These are phyloP conservation scores for Alternaria dauci DNA, from an alignment of 2,329 filamentous ascomycete genomes.

Conservation along the genomic window DNA sequence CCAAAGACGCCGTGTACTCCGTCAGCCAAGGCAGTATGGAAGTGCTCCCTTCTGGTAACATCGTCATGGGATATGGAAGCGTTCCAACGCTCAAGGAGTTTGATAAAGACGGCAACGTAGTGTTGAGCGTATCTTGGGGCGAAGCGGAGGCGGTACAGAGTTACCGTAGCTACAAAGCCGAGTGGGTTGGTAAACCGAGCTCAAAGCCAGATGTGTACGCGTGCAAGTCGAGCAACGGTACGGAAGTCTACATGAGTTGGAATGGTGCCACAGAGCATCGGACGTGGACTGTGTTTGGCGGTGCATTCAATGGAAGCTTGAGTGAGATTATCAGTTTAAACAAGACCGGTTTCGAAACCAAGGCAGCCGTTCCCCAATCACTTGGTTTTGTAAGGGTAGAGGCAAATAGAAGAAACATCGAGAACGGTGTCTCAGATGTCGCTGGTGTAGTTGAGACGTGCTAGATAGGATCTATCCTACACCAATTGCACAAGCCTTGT, in stretches of 20 bases:
- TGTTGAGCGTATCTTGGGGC: conserved; percentile 15
- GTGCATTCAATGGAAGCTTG: background rate
- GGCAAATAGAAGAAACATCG: background rate
- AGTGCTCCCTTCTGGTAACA: conserved; percentile 6
- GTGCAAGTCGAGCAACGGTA: conserved; percentile 3
- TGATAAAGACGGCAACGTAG: conserved; percentile 8
- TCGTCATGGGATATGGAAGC: conserved; percentile 15
- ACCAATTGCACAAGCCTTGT: background rate
- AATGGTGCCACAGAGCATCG: conserved; percentile 18
- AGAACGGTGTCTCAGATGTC: background rate
- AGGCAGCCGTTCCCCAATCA: background rate
- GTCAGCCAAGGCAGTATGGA: conserved; percentile 11
- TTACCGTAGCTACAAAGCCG: conserved; percentile 16
- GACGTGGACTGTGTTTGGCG: conserved; percentile 8
- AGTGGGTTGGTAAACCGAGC: conserved; percentile 18
- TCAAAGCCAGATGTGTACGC: conserved; percentile 13
- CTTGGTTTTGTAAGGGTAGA: background rate
- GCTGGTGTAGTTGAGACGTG: background rate
- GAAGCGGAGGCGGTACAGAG: conserved; percentile 11
- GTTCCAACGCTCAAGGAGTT: conserved; percentile 14
- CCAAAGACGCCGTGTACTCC: background rate
- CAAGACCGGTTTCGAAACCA: background rate
- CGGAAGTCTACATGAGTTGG: conserved; percentile 22
- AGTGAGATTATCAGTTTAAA: background rate
- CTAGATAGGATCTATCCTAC: background rate